Evolutionary conservation across 331 rosid species (phyloP).

Genomic region (Malus hybrid): DNA sequence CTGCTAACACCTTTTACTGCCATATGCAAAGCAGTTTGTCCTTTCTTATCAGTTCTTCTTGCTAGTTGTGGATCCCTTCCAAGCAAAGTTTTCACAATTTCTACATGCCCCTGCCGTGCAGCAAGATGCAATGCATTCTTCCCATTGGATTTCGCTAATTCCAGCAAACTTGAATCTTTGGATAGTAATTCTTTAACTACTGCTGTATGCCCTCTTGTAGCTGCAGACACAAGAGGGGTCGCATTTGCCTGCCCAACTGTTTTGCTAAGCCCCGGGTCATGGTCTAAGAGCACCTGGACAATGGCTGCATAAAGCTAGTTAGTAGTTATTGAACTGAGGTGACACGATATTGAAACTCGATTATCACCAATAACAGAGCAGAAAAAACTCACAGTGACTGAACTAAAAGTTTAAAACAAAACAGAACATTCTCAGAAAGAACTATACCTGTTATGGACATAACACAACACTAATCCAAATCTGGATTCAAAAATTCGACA

Average conservation of each 20-base stretch:
- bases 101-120: slow-evolving; percentile 76
- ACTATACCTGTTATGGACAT: no score
- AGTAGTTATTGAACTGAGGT: background rate
- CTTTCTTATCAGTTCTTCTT: slow-evolving; percentile 76
- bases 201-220: slow-evolving; percentile 60
- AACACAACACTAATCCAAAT: background rate
- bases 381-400: background rate
- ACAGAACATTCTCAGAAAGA: no score
- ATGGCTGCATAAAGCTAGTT: slow-evolving; percentile 45
- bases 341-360: background rate
- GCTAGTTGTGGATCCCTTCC: slow-evolving; percentile 61
- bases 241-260: slow-evolving; percentile 76
- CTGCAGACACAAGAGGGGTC: slow-evolving; percentile 77
- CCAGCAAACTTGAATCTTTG: slow-evolving; percentile 53
- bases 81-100: slow-evolving; percentile 46
- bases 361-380: background rate
- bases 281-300: slow-evolving; percentile 60
- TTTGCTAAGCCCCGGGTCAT: slow-evolving; percentile 58
- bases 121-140: slow-evolving; percentile 84
- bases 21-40: slow-evolving; percentile 85
- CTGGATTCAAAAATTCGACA: background rate
- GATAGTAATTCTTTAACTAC: slow-evolving; percentile 51
- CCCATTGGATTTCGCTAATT: slow-evolving; percentile 64
- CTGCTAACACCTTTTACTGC: slow-evolving; percentile 76
- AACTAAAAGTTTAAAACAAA: background rate